phyloP scores from a whole-genome alignment of 2,329 filamentous ascomycete genomes.

The Penicillium sp. region DNA sequence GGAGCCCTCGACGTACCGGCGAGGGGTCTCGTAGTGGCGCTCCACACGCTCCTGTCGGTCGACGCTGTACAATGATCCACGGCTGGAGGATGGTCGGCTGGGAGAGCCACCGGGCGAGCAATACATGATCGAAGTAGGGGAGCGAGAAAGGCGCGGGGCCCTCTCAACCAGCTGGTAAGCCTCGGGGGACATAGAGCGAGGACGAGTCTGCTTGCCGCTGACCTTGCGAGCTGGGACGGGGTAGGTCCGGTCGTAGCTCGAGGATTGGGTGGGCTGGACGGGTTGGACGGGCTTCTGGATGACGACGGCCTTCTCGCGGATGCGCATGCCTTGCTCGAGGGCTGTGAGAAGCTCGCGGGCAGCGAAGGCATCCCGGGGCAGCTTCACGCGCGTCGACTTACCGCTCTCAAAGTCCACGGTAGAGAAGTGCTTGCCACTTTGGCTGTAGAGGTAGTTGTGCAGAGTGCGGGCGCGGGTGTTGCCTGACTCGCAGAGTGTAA shows the following conservation, averaged over 20 bases:
- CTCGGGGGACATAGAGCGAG: constrained; percentile 20
- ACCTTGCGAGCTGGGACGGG: constrained; percentile 25
- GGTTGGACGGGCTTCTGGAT: constrained; percentile 13
- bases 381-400: constrained; percentile 42
- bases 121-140: constrained; percentile 35
- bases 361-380: constrained; percentile 39
- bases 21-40: constrained; percentile 32
- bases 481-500: constrained; percentile 38
- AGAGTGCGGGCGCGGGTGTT: constrained; percentile 37
- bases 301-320: constrained; percentile 20
- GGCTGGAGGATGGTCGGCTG: constrained; percentile 36
- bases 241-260: constrained; percentile 38
- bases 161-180: constrained; percentile 21
- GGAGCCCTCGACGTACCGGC: constrained; percentile 27
- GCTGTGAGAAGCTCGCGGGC: constrained; percentile 44
- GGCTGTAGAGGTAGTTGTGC: constrained; percentile 38
- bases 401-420: constrained; percentile 43
- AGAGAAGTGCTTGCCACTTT: constrained; percentile 42
- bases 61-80: constrained; percentile 39
- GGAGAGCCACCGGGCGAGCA: constrained; percentile 35
- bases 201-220: constrained; percentile 13
- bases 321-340: constrained; percentile 42
- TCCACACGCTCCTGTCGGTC: constrained; percentile 38
- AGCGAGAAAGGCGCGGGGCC: constrained; percentile 23
- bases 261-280: constrained; percentile 17